These are phyloP conservation scores for Xylaria venustula DNA, from an alignment of 495 filamentous ascomycete species.

Conservation along the genomic window DNA sequence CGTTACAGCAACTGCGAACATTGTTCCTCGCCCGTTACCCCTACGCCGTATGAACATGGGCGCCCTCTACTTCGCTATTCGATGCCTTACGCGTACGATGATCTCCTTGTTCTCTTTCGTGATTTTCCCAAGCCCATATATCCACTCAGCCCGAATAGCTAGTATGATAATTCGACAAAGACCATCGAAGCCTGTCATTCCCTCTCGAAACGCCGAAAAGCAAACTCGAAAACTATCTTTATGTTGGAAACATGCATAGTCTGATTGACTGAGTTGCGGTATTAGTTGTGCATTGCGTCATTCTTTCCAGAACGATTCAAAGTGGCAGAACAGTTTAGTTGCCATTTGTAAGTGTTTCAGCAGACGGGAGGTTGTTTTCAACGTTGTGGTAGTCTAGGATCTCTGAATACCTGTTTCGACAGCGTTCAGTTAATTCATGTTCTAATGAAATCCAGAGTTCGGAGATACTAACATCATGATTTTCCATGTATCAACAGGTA, in stretches of 20 bases:
- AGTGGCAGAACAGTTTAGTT: constrained; percentile 29
- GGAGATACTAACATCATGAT: constrained; percentile 87
- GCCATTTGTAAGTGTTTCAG: constrained; percentile 39
- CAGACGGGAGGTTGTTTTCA: constrained; percentile 51
- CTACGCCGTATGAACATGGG: constrained; percentile 9
- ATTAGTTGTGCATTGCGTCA: constrained; percentile 22
- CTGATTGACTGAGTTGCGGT: constrained; percentile 15
- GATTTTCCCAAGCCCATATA: constrained; percentile 7
- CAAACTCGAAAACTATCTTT: constrained; percentile 20
- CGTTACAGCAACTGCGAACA: background rate
- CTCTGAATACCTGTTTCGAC: constrained; percentile 82
- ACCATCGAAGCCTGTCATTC: constrained; percentile 18
- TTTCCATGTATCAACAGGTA: constrained; percentile 99
- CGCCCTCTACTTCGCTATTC: background rate
- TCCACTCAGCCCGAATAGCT: background rate
- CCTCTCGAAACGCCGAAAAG: constrained; percentile 31
- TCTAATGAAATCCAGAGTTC: background rate
- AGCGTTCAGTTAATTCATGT: background rate
- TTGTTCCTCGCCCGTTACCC: background rate
- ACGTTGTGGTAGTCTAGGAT: constrained; percentile 99
- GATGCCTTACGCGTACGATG: constrained; percentile 4
- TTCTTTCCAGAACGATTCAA: constrained; percentile 18
- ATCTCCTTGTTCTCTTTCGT: constrained; percentile 1
- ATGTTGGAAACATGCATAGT: constrained; percentile 8
- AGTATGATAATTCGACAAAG: constrained; percentile 5